These are phyloP conservation scores for Petunia axillaris DNA, from an alignment of 257 asterid genomes.

Conservation along the genomic window DNA sequence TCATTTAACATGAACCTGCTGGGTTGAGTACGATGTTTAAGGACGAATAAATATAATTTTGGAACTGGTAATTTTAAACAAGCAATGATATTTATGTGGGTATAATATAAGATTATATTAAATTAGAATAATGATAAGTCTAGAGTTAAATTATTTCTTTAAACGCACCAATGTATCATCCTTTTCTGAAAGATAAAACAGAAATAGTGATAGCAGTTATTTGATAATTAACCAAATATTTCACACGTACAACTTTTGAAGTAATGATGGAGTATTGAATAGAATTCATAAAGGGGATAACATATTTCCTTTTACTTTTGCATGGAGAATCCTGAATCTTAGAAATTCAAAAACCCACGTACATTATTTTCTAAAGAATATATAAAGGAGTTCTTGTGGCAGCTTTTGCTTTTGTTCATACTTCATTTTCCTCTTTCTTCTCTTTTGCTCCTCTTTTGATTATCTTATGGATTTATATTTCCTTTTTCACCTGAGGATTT, in stretches of 20 bases:
- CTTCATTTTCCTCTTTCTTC: constrained; percentile 28
- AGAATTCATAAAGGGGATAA: neutral
- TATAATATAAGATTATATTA: too few species aligned
- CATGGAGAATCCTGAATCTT: constrained; percentile 62
- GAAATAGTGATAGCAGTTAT: too few species aligned
- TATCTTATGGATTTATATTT: neutral
- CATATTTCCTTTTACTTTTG: constrained; percentile 57
- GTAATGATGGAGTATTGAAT: constrained; percentile 33
- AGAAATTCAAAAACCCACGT: constrained; percentile 53
- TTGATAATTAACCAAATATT: neutral
- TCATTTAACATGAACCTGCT: too few species aligned
- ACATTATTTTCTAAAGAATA: constrained; percentile 48
- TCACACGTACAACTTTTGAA: constrained; percentile 20
- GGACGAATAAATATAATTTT: too few species aligned
- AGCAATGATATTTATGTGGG: too few species aligned
- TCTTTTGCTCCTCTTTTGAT: neutral
- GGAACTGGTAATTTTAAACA: too few species aligned
- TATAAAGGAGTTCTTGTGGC: constrained; percentile 54
- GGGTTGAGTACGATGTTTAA: too few species aligned
- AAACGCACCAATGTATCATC: too few species aligned
- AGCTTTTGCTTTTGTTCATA: constrained; percentile 69
- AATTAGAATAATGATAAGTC: too few species aligned
- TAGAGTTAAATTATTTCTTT: too few species aligned
- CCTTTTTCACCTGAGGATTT: constrained; percentile 21
- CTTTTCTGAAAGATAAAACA: too few species aligned